These are phyloP conservation scores for Sergeia podlipaevii DNA, from an alignment of 208 protist genomes.

Conservation along the genomic window DNA sequence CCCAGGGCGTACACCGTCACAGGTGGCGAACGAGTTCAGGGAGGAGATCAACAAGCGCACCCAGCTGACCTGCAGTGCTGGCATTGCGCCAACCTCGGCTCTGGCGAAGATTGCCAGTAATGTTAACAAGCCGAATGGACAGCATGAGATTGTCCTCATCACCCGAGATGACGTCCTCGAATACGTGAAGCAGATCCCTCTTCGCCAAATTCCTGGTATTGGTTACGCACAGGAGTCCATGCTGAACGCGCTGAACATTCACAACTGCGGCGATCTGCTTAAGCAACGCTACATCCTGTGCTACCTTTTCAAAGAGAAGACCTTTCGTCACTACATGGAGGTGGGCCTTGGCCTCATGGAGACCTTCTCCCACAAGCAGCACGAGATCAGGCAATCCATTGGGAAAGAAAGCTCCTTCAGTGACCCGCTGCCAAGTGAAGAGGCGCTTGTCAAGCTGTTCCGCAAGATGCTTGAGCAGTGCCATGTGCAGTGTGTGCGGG, in stretches of 20 bases:
- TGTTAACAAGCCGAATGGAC: conserved; percentile 94
- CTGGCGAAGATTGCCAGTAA: conserved; percentile 93
- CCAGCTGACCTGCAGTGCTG: conserved; percentile 79
- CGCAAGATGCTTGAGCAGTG: conserved; percentile 37
- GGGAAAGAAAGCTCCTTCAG: conserved; percentile 79
- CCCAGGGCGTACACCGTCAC: conserved; percentile 39
- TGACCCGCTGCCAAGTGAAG: conserved; percentile 37
- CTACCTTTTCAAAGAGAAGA: conserved; percentile 76
- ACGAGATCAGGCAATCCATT: conserved; percentile 59
- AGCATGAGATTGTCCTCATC: conserved; percentile 82
- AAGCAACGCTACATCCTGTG: conserved; percentile 60
- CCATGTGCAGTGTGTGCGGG: conserved; percentile 55
- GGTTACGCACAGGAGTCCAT: conserved; percentile 68
- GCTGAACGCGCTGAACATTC: conserved; percentile 66
- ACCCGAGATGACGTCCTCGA: conserved; percentile 72
- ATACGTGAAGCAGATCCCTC: conserved; percentile 69
- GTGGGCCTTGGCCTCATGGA: conserved; percentile 67
- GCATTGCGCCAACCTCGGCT: conserved; percentile 80
- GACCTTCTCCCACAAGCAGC: conserved; percentile 37
- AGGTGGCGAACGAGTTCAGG: conserved; percentile 73
- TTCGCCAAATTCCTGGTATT: conserved; percentile 82
- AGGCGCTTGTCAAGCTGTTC: conserved; percentile 52
- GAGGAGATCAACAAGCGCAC: conserved; percentile 75
- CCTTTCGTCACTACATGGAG: conserved; percentile 69
- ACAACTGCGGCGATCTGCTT: conserved; percentile 74